These are phyloP conservation scores for Calocybe cyanea DNA, from an alignment of 768 basidiomycete species.

Conservation along the genomic window DNA sequence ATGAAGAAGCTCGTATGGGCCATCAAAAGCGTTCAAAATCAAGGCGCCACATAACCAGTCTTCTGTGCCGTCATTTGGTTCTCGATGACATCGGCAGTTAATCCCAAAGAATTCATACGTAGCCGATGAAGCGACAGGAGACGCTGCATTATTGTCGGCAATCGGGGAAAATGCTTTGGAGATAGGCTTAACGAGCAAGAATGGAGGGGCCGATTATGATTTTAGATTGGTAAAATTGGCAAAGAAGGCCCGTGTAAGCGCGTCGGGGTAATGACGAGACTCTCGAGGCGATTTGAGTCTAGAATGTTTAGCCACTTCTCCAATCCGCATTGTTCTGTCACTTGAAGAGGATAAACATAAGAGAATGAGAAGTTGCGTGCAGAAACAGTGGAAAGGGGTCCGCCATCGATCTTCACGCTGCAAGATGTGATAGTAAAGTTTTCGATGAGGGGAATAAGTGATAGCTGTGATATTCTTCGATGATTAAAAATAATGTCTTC, in stretches of 20 bases:
- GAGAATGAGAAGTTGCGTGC: not conserved
- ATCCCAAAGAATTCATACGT: too few relatives aligned
- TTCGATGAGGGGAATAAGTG: not conserved
- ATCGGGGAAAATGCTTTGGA: not conserved
- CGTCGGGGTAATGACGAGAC: not conserved
- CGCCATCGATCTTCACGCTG: too few relatives aligned
- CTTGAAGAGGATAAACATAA: not conserved
- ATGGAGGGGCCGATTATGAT: not conserved
- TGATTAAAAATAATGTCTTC: too few relatives aligned
- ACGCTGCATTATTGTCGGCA: not conserved
- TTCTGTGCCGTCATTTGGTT: too few relatives aligned
- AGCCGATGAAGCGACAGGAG: slow-evolving; percentile 2
- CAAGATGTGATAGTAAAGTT: too few relatives aligned
- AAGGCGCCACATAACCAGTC: too few relatives aligned
- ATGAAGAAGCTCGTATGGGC: slow-evolving; percentile 4
- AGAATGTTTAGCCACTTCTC: slow-evolving; percentile 1
- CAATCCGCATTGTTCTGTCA: not conserved
- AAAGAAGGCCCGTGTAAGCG: not conserved
- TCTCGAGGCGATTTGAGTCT: not conserved
- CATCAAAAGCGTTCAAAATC: not conserved
- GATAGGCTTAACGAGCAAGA: not conserved
- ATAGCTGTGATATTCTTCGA: not conserved
- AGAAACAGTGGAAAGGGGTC: not conserved
- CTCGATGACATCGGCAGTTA: too few relatives aligned
- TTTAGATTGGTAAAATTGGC: not conserved